Evolutionary conservation across 2,329 filamentous ascomycete genomes (phyloP).

Genomic region (Neopestalotiopsis sp.): DNA sequence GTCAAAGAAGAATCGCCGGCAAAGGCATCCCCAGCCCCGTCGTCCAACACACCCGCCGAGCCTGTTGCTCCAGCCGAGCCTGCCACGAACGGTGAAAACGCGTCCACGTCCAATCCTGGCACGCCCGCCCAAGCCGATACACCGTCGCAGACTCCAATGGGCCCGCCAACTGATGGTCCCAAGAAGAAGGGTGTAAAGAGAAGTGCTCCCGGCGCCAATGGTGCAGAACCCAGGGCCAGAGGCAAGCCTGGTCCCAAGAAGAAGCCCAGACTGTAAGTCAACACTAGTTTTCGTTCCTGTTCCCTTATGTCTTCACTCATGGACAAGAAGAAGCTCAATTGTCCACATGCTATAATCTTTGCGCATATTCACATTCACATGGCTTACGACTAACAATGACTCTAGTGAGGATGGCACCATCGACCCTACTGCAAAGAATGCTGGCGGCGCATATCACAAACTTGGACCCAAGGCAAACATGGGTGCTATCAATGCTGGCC

Average conservation of each 20-base stretch:
- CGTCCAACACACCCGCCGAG: constrained; percentile 42
- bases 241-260: constrained; percentile 96
- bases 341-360: constrained; percentile 12
- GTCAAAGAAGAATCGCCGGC: constrained; percentile 49
- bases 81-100: constrained; percentile 58
- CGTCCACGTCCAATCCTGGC: constrained; percentile 63
- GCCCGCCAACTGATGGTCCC: constrained; percentile 61
- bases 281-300: neutral
- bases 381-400: constrained; percentile 14
- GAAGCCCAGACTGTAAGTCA: constrained; percentile 87
- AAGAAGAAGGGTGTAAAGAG: constrained; percentile 82
- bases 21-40: constrained; percentile 52
- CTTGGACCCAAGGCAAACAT: constrained; percentile 96
- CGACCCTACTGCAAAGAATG: constrained; percentile 57
- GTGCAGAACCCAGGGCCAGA: constrained; percentile 67
- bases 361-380: neutral
- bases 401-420: constrained; percentile 66
- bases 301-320: neutral
- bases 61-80: constrained; percentile 32
- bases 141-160: constrained; percentile 61
- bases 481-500: constrained; percentile 94
- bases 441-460: constrained; percentile 69
- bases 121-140: constrained; percentile 63
- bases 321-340: neutral
- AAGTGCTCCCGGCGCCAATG: constrained; percentile 68